phyloP scores from a whole-genome alignment of 2,329 filamentous ascomycete species.

The Trichoderma oligosporum region DNA sequence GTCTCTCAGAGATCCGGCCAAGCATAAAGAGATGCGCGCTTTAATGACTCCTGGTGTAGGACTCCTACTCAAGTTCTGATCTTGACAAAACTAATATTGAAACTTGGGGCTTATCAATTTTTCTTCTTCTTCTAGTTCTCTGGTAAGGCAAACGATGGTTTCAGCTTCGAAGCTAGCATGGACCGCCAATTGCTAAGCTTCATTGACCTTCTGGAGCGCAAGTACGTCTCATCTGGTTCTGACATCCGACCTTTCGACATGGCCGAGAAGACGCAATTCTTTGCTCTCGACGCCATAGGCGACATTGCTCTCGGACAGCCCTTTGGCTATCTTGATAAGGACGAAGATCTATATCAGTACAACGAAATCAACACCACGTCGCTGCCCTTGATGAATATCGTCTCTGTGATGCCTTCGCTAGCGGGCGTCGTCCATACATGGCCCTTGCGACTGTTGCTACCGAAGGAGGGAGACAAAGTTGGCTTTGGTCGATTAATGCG shows the following conservation, averaged over 20 bases:
- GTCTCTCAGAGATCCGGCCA: constrained; percentile 45
- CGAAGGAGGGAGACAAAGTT: constrained; percentile 35
- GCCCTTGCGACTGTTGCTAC: constrained; percentile 36
- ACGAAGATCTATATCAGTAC: constrained; percentile 46
- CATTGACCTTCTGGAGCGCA: constrained; percentile 43
- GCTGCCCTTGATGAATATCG: constrained; percentile 36
- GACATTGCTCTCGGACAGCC: constrained; percentile 49
- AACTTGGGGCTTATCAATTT: no score
- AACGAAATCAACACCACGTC: constrained; percentile 43
- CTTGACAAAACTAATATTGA: not conserved
- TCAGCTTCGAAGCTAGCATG: constrained; percentile 39
- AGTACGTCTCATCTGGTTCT: constrained; percentile 42
- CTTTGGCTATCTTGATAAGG: constrained; percentile 49
- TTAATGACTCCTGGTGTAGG: constrained; percentile 44
- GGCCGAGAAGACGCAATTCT: constrained; percentile 48
- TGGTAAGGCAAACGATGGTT: constrained; percentile 46
- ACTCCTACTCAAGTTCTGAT: not conserved
- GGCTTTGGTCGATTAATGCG: constrained; percentile 40
- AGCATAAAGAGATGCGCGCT: constrained; percentile 43
- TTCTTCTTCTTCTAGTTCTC: constrained; percentile 43
- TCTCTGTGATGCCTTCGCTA: constrained; percentile 38
- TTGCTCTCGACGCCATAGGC: constrained; percentile 52
- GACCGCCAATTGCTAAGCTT: constrained; percentile 39
- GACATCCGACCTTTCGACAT: constrained; percentile 43
- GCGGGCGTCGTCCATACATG: constrained; percentile 35